A percentile compares a stretch with the other conserved stretches of the same genome.
Evolutionary conservation across 2,329 filamentous ascomycete genomes (phyloP).

Genomic region (Beauveria sp.): DNA sequence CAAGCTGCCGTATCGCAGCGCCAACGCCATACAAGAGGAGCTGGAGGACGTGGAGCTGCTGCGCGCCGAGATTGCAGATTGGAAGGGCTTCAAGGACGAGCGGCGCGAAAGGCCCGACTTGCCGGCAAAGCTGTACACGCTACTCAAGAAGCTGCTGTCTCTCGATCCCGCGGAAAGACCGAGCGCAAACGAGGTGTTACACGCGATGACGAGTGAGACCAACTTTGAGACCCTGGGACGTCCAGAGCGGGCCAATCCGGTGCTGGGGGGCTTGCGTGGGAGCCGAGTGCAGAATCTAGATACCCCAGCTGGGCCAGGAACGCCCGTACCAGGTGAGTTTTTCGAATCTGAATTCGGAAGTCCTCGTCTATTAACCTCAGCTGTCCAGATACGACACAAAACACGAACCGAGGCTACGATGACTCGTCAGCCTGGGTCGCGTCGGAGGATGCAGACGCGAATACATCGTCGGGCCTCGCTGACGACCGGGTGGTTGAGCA

Average conservation of each 20-base stretch:
- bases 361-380: neutral
- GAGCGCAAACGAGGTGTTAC: conserved; percentile 76
- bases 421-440: neutral
- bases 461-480: neutral
- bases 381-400: conserved; percentile 5
- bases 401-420: conserved; percentile 16
- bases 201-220: conserved; percentile 64
- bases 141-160: conserved; percentile 73
- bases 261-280: conserved; percentile 30
- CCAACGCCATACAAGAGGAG: conserved; percentile 82
- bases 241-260: conserved; percentile 27
- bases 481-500: neutral
- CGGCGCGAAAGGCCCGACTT: conserved; percentile 70
- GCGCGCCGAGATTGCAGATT: conserved; percentile 75
- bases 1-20: conserved; percentile 73
- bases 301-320: conserved; percentile 41
- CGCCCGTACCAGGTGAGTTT: conserved; percentile 37
- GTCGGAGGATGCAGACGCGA: neutral
- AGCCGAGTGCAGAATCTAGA: conserved; percentile 48
- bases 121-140: conserved; percentile 75
- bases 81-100: conserved; percentile 80
- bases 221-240: conserved; percentile 35
- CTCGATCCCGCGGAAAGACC: conserved; percentile 71
- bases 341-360: no score
- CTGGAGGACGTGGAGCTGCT: conserved; percentile 83